These are phyloP conservation scores for Arxiozyma heterogenica DNA, from an alignment of 1,139 yeast genomes.

Conservation along the genomic window DNA sequence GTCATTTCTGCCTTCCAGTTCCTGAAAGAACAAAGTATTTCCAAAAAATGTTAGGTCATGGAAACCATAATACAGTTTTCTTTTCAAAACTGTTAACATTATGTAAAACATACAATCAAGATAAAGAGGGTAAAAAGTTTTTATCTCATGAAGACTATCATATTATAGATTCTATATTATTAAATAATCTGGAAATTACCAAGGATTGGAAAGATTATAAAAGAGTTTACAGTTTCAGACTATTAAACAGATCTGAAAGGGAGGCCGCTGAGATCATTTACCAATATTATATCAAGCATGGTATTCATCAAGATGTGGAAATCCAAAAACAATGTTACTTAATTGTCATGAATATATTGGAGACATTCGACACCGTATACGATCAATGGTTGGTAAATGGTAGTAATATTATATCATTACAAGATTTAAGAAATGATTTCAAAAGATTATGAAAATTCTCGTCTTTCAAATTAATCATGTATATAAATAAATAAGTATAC, in stretches of 20 bases:
- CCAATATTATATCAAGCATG: conserved; percentile 12
- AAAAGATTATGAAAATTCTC: conserved; percentile 5
- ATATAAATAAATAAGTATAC: background rate
- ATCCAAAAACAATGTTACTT: conserved; percentile 18
- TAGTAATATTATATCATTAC: conserved; percentile 27
- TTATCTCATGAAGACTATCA: conserved; percentile 33
- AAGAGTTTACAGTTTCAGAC: conserved; percentile 24
- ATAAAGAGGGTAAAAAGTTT: conserved; percentile 9
- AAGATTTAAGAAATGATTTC: conserved; percentile 22
- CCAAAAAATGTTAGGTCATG: conserved; percentile 19
- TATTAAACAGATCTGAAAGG: conserved; percentile 23
- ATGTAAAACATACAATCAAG: conserved; percentile 10
- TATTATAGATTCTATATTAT: conserved; percentile 38
- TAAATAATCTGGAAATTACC: conserved; percentile 9
- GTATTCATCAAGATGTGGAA: conserved; percentile 8
- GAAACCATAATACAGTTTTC: conserved; percentile 16
- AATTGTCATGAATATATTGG: conserved; percentile 22
- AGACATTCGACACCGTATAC: conserved; percentile 33
- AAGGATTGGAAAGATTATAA: conserved; percentile 21
- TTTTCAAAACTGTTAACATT: conserved; percentile 20
- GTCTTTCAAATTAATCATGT: background rate
- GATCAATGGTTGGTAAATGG: conserved; percentile 48
- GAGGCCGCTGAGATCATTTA: conserved; percentile 29
- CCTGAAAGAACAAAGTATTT: conserved; percentile 20
- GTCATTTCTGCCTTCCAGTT: conserved; percentile 17